Conservation (phyloP, 1,139 yeast genomes). For the Suhomyces panamericanus region DNA sequence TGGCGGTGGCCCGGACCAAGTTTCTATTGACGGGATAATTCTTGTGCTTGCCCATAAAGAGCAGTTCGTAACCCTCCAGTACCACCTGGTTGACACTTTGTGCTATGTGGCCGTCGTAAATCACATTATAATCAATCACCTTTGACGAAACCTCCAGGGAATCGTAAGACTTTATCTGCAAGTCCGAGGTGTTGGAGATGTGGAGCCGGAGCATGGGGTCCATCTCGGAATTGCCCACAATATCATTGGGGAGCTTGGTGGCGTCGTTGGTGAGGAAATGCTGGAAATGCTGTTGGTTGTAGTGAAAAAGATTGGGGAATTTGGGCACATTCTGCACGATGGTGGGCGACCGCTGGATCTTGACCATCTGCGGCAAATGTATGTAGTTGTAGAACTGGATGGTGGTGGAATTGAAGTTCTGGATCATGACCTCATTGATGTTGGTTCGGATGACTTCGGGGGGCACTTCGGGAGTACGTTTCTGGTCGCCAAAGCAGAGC, state of each 20-base stretch:
- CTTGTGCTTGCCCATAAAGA: conserved; percentile 12
- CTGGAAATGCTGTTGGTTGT: conserved; percentile 15
- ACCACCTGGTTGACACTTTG: conserved; percentile 2
- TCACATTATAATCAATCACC: conserved; percentile 4
- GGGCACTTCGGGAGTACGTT: conserved; percentile 10
- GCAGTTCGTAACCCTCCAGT: conserved; percentile 10
- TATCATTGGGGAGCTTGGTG: conserved; percentile 2
- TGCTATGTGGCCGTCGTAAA: conserved; percentile 7
- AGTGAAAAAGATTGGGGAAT: conserved; percentile 9
- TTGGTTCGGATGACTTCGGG: conserved; percentile 8
- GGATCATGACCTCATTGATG: conserved; percentile 27
- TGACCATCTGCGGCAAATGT: conserved; percentile 22
- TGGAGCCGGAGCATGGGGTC: conserved; percentile 17
- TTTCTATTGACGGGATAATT: not conserved
- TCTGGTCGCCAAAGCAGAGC: conserved; percentile 22
- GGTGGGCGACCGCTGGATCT: conserved; percentile 11
- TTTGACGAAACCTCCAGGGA: not conserved
- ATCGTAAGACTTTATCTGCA: not conserved
- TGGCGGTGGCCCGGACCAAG: conserved; percentile 5
- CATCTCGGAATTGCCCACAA: not conserved
- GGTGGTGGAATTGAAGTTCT: conserved; percentile 18
- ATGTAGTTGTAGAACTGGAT: conserved; percentile 20
- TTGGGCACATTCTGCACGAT: not conserved
- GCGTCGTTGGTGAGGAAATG: conserved; percentile 12
- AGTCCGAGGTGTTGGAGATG: conserved; percentile 11